These are phyloP conservation scores for Zygotorulaspora chibaensis DNA, from an alignment of 805 yeast genomes.

Conservation along the genomic window DNA sequence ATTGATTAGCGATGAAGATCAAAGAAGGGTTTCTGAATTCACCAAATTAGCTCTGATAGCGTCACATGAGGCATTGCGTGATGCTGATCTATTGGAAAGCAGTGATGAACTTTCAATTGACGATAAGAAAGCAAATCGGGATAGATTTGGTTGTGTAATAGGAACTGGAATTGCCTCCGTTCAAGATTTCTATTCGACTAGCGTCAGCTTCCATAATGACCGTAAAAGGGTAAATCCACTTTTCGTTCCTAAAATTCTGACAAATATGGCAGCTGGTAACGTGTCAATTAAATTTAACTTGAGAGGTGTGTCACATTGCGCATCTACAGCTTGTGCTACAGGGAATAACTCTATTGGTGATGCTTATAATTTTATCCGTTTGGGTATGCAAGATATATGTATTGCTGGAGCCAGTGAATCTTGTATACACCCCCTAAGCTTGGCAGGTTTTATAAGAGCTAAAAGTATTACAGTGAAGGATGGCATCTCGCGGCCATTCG, in stretches of 20 bases:
- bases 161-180: constrained; percentile 94
- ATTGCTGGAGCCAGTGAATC: constrained; percentile 95
- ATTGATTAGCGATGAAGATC: constrained; percentile 40
- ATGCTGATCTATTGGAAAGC: constrained; percentile 52
- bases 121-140: constrained; percentile 24
- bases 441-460: constrained; percentile 90
- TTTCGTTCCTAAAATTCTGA: constrained; percentile 75
- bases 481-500: constrained; percentile 84
- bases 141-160: constrained; percentile 62
- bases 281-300: constrained; percentile 74
- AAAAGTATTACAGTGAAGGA: constrained; percentile 65
- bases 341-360: constrained; percentile 94
- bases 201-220: constrained; percentile 32
- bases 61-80: constrained; percentile 68
- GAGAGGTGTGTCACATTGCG: constrained; percentile 83
- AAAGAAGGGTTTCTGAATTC: constrained; percentile 61
- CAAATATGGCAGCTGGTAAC: constrained; percentile 94
- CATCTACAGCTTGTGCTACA: constrained; percentile 94
- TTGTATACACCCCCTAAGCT: constrained; percentile 75
- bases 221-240: constrained; percentile 71
- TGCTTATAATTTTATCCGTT: constrained; percentile 72
- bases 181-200: constrained; percentile 53
- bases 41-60: constrained; percentile 78
- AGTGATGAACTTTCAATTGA: constrained; percentile 28
- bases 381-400: constrained; percentile 80